A percentile compares a stretch with the other conserved stretches of the same genome.
Conservation (phyloP, 2,329 filamentous ascomycete genomes). For the Cladosporium sp. region DNA sequence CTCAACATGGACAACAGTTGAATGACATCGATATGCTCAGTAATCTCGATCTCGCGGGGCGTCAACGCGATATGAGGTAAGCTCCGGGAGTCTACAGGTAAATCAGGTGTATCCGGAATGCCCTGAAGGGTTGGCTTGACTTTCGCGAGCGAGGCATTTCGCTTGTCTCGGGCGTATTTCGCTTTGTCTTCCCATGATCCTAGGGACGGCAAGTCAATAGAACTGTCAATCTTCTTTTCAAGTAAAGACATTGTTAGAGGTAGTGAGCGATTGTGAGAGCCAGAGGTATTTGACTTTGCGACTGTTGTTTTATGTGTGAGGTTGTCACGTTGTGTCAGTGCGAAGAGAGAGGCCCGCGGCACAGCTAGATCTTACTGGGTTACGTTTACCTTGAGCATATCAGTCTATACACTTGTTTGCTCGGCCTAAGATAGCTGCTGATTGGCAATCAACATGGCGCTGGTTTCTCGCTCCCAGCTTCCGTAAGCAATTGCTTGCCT, state of each 20-base stretch:
- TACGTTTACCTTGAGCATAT: no score
- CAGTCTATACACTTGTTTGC: no score
- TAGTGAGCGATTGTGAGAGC: neutral
- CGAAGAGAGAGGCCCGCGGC: no score
- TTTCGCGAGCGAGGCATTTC: slow-evolving; percentile 4
- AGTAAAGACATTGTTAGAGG: neutral
- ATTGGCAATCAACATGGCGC: no score
- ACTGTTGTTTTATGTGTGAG: no score
- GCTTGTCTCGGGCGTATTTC: neutral
- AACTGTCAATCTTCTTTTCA: neutral
- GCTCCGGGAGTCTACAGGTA: slow-evolving; percentile 1
- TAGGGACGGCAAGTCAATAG: neutral
- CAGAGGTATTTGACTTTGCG: no score
- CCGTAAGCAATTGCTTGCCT: no score
- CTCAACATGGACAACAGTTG: slow-evolving; percentile 34
- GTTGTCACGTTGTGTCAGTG: no score
- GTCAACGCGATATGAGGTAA: neutral
- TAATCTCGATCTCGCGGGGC: slow-evolving; percentile 1
- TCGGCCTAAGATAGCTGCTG: no score
- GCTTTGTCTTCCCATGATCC: slow-evolving; percentile 5
- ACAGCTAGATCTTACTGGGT: no score
- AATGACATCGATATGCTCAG: slow-evolving; percentile 16
- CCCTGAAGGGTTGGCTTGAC: neutral
- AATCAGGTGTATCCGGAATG: neutral
- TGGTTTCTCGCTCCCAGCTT: no score